Conservation (phyloP, 495 filamentous ascomycete species). For the Aeminium ludgeri region DNA sequence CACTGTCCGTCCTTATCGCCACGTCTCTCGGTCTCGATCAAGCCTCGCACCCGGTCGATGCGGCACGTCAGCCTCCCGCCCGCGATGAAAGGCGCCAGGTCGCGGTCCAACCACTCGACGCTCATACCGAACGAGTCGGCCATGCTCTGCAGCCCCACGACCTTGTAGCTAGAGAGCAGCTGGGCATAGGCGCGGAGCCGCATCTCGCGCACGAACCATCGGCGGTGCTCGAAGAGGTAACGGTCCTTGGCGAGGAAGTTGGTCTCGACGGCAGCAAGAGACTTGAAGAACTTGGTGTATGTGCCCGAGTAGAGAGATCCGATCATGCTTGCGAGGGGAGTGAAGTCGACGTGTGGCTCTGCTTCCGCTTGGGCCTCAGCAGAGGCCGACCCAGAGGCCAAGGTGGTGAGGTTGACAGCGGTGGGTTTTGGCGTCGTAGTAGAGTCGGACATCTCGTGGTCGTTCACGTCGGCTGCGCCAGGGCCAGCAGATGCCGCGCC, state of each 20-base stretch:
- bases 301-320: constrained; percentile 80
- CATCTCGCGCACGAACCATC: constrained; percentile 98
- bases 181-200: constrained; percentile 88
- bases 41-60: constrained; percentile 90
- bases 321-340: constrained; percentile 70
- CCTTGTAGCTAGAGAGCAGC: constrained; percentile 89
- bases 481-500: constrained; percentile 65
- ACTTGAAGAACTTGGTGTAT: constrained; percentile 83
- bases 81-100: constrained; percentile 93
- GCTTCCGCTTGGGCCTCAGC: constrained; percentile 52
- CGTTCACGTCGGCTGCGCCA: constrained; percentile 48
- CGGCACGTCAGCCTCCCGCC: constrained; percentile 86
- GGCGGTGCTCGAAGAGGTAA: constrained; percentile 80
- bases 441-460: constrained; percentile 61
- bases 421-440: constrained; percentile 41
- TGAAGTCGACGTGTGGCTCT: constrained; percentile 63
- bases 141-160: constrained; percentile 93
- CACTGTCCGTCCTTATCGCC: constrained; percentile 95
- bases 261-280: constrained; percentile 82
- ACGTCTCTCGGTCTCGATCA: constrained; percentile 93
- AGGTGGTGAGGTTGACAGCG: constrained; percentile 66
- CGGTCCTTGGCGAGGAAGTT: constrained; percentile 85
- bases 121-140: constrained; percentile 89
- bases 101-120: constrained; percentile 88
- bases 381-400: constrained; percentile 40